Conservation (phyloP, 768 basidiomycete genomes). For the Vararia minispora region DNA sequence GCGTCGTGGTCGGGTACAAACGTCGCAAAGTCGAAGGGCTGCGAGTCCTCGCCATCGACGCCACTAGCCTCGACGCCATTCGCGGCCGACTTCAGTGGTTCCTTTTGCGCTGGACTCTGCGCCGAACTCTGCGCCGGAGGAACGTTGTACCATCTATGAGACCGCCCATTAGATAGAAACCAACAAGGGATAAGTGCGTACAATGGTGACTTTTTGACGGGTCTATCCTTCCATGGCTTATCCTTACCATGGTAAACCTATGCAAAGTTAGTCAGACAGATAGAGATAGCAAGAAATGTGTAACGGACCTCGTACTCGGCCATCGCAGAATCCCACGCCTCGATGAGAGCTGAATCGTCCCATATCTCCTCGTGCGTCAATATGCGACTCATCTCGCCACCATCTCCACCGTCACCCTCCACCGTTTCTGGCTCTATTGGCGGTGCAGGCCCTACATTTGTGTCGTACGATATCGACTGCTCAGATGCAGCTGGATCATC, state of each 20-base stretch:
- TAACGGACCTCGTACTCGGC: constrained; percentile 62
- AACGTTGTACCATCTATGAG: constrained; percentile 65
- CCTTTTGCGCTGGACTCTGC: constrained; percentile 9
- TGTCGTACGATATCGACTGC: too few relatives aligned
- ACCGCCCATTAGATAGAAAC: neutral
- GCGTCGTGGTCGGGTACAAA: constrained; percentile 65
- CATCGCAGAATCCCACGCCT: constrained; percentile 77
- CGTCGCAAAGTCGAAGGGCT: constrained; percentile 57
- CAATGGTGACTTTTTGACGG: constrained; percentile 64
- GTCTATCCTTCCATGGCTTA: constrained; percentile 63
- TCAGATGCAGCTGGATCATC: too few relatives aligned
- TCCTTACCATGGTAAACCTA: constrained; percentile 57
- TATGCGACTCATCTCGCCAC: constrained; percentile 45
- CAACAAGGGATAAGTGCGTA: constrained; percentile 26
- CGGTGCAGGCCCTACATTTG: too few relatives aligned
- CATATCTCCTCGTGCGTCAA: constrained; percentile 69
- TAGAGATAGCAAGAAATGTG: neutral
- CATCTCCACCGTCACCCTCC: constrained; percentile 23
- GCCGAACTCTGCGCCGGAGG: constrained; percentile 27
- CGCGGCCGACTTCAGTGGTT: constrained; percentile 4
- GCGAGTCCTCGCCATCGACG: constrained; percentile 35
- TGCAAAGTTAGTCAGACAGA: neutral
- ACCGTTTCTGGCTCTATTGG: too few relatives aligned
- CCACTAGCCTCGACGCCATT: constrained; percentile 3
- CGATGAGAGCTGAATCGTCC: constrained; percentile 77